Evolutionary conservation across 2,329 filamentous ascomycete species (phyloP).

Genomic region (Dothiorella sarmentorum): DNA sequence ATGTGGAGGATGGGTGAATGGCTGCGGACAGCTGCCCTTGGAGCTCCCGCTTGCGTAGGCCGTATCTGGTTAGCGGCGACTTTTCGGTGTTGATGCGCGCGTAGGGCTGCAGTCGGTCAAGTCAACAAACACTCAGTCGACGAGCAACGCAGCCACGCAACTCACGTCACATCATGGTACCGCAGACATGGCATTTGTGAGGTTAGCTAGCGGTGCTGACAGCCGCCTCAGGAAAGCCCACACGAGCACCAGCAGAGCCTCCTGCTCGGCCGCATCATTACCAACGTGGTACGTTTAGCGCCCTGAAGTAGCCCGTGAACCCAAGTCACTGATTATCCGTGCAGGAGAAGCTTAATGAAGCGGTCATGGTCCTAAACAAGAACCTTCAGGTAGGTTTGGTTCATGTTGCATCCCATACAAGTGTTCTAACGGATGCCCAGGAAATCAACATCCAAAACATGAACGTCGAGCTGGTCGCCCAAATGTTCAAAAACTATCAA

Average conservation of each 20-base stretch:
- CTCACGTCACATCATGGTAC: constrained; percentile 28
- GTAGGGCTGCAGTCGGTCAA: not conserved
- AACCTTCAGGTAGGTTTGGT: constrained; percentile 82
- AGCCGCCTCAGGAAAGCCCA: constrained; percentile 70
- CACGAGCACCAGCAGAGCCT: constrained; percentile 97
- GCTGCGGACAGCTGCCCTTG: constrained; percentile 1
- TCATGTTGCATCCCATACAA: not conserved
- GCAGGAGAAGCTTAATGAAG: constrained; percentile 96
- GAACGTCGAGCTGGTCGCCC: constrained; percentile 95
- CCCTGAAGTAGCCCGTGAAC: not conserved
- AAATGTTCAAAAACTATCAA: constrained; percentile 99
- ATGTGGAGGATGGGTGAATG: constrained; percentile 1
- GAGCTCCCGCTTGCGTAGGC: not conserved
- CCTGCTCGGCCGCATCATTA: constrained; percentile 90
- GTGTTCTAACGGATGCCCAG: constrained; percentile 42
- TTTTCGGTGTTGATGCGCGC: constrained; percentile 7
- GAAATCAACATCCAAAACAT: constrained; percentile 99
- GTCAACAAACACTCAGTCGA: constrained; percentile 11
- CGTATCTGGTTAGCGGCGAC: not conserved
- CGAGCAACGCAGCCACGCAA: not conserved
- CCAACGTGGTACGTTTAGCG: constrained; percentile 76
- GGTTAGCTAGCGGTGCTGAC: not conserved
- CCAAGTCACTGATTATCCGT: not conserved
- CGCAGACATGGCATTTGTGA: not conserved
- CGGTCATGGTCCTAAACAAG: constrained; percentile 88